Base-by-base conservation (phyloP, 139 green algal species). In the Picochlorum sp. region DNA sequence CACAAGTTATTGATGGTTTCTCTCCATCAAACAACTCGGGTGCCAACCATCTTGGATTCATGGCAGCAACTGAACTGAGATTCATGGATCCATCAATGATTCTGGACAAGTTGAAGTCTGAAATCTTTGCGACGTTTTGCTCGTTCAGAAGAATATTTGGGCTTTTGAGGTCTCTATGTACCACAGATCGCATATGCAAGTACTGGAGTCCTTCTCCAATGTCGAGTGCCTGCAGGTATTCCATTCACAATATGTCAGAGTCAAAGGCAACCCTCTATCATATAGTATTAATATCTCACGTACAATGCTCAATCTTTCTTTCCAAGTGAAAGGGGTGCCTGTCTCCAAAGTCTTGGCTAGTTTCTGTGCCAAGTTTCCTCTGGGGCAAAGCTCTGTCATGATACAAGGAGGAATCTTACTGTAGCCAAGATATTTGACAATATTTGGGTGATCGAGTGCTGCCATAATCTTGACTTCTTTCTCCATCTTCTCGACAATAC, bases 81-180 rank as follows among this genome's bases (percentile, higher is more conserved):
- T 26, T 34, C 20, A 30, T 18, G 4, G 52, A 34, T 26, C 20
- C 20, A 16, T 18, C 20, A 62, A 82, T 66, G 30, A 82, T 63
- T 20, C 54, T 37, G 8, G 52, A 70, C 63, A 82, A 50, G 28
- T 73, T 73, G 54, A 83, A 78, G 79, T 99, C 94, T 1, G 78
- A 90, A 24, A 99, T 72, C 81, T 99, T 99, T 57, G 85, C 92
- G 4, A 63, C 73, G 4, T 72, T 49, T 0, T 37, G 31, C 10
- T 81, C 78, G 0, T 86, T 95, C 26, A 99, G 76, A 63, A 99
- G 84, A 62, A 98, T 82, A 60, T 97, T 97, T 50, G 91, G 85
- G 0, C 90, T 90, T 77, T 96, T 97, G 8, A 97, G 63, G 76
- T 90, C 86, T 2, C 87, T 73, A 66, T 92, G 86, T 57, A 97